Conservation (phyloP, 2,329 filamentous ascomycete species). For the Penicillium sclerotigenum region DNA sequence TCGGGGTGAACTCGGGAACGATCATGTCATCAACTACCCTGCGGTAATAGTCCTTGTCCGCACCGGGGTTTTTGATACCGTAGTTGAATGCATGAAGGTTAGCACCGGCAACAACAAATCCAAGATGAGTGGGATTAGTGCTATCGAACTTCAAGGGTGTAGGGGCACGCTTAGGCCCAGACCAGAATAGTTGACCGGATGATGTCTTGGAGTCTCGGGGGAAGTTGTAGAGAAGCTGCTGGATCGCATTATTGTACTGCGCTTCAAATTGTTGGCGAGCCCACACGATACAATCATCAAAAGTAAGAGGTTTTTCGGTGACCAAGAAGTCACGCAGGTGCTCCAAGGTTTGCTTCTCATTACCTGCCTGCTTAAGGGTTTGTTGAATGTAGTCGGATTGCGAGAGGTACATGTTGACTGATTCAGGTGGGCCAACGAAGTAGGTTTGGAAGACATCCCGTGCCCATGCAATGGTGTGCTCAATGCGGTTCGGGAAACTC, state of each 20-base stretch:
- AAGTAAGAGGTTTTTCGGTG: conserved; percentile 83
- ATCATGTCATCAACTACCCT: conserved; percentile 89
- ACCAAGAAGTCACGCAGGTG: conserved; percentile 86
- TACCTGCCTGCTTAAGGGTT: conserved; percentile 86
- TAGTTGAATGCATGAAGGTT: conserved; percentile 98
- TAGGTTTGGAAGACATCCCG: conserved; percentile 92
- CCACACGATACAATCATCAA: conserved; percentile 97
- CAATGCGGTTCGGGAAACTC: conserved; percentile 97
- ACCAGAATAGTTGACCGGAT: conserved; percentile 91
- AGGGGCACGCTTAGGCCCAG: conserved; percentile 93
- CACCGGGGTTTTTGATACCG: conserved; percentile 80
- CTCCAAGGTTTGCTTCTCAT: conserved; percentile 90
- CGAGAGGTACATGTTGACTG: conserved; percentile 88
- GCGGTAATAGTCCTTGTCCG: conserved; percentile 67
- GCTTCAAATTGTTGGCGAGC: conserved; percentile 90
- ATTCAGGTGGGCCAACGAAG: conserved; percentile 90
- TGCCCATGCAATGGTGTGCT: conserved; percentile 98
- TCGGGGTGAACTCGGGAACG: conserved; percentile 89
- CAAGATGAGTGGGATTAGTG: conserved; percentile 79
- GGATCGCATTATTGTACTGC: conserved; percentile 94
- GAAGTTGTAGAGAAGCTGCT: conserved; percentile 94
- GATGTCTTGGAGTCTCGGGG: conserved; percentile 90
- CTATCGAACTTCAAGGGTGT: conserved; percentile 86
- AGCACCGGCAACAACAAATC: conserved; percentile 81
- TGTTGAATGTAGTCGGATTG: conserved; percentile 86